Base-by-base conservation (phyloP, 768 basidiomycete species). In the Hemileccinum rubropunctum region DNA sequence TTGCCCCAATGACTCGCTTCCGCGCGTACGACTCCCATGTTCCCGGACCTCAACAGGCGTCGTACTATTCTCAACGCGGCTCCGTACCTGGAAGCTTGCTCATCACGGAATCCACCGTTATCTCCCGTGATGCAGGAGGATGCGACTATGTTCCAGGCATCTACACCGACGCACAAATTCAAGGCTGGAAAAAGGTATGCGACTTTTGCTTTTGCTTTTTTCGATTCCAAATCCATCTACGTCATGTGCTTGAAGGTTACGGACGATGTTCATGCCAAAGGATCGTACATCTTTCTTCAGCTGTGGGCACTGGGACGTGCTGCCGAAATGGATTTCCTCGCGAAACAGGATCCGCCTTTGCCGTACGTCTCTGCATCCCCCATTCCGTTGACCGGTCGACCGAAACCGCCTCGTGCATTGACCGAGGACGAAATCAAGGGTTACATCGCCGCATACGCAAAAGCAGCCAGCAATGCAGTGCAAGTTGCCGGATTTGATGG, bases 301-400 rank as follows among this genome's bases (percentile, higher is more conserved):
- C 63, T 76, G 1, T 80, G 82, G 73, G 79, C 82, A 0, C 59
- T 81, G 6, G 87, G 86, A 0, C 77, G 83, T 2, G 53, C 71
- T 0, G 78, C 79, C 0, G 47, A 64, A 5, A 52, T 66, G 3
- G 56, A 57, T 0, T 42, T 71, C 35, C 65, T 82, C 1, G 56
- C 55, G 7, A 59, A 73, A 46, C 72, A 75, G 40, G 67, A 71
- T 47, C 60, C 53, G 4, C 55, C 52, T 32, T 67, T 64, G 14
- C 63, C 62, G 4, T 66, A 68, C 49, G 62, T 71, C 48, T 63
- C 70, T n/a, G 62, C 72, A 7, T 73, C 73, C 1, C 42, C 62
- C 6, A 65, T 73, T 37, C 15, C 33, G 17, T 48, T 70, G 9
- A 53, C 61, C 0, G 47, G 54, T 15, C 30, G 28, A 27, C 34